phyloP scores from a whole-genome alignment of 768 basidiomycete species.

The Mycena latifolia region DNA sequence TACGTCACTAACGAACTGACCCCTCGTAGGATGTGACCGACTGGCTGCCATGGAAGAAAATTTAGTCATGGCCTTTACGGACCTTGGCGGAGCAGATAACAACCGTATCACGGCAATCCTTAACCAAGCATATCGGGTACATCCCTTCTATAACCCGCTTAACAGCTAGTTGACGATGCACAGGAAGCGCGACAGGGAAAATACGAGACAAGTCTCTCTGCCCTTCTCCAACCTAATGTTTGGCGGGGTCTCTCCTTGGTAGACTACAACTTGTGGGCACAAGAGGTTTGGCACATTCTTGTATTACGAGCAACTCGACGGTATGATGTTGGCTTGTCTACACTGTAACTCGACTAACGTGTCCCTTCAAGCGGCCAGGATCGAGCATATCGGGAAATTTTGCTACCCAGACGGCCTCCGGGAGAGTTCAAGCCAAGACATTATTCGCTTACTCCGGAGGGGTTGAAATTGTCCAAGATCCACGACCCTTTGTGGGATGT shows the following conservation, averaged over 20 bases:
- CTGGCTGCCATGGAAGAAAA: conserved; percentile 77
- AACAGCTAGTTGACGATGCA: neutral
- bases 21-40: conserved; percentile 68
- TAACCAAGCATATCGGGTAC: conserved; percentile 78
- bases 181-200: conserved; percentile 79
- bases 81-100: conserved; percentile 68
- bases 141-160: conserved; percentile 21
- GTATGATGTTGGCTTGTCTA: conserved; percentile 51
- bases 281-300: conserved; percentile 83
- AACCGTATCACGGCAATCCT: conserved; percentile 70
- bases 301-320: conserved; percentile 75
- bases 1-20: conserved; percentile 21
- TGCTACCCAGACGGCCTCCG: conserved; percentile 70
- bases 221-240: conserved; percentile 74
- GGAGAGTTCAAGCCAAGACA: conserved; percentile 67
- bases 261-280: conserved; percentile 81
- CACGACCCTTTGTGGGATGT: conserved; percentile 59
- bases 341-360: neutral
- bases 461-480: conserved; percentile 55
- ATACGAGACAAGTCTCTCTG: conserved; percentile 70
- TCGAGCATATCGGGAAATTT: conserved; percentile 73
- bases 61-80: conserved; percentile 76
- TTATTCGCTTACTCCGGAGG: conserved; percentile 62
- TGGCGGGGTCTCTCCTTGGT: conserved; percentile 77
- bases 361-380: conserved; percentile 67